Evolutionary conservation across 495 filamentous ascomycete species (phyloP).

Genomic region (Neurospora pannonica): DNA sequence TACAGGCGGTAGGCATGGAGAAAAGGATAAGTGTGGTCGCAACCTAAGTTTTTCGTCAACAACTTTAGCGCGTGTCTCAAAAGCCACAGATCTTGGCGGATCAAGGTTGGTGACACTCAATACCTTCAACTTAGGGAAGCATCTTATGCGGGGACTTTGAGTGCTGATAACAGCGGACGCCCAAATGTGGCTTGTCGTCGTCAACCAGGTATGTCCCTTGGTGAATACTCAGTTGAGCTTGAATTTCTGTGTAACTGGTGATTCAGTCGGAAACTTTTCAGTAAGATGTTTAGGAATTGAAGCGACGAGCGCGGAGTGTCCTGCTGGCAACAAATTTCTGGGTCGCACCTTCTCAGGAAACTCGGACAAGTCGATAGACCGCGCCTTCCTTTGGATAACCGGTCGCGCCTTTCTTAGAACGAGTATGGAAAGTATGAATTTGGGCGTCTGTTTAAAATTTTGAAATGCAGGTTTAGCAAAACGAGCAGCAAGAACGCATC

Average conservation of each 20-base stretch:
- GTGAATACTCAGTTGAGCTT: not conserved
- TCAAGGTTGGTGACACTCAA: not conserved
- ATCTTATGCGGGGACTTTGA: not conserved
- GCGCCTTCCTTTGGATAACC: no score
- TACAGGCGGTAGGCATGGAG: not conserved
- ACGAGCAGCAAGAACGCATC: no score
- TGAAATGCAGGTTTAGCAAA: no score
- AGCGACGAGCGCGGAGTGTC: no score
- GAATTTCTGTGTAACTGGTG: not conserved
- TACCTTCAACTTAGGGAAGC: not conserved
- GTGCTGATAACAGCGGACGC: not conserved
- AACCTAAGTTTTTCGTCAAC: not conserved
- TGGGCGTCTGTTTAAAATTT: no score
- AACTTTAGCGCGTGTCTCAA: not conserved
- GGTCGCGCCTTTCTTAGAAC: no score
- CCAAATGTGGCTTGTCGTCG: not conserved
- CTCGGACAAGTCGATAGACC: no score
- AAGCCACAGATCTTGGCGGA: not conserved
- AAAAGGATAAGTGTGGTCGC: not conserved
- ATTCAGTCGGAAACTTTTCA: no score
- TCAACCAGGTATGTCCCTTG: not conserved
- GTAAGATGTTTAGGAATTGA: no score
- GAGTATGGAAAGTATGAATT: no score
- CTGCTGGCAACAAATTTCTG: no score
- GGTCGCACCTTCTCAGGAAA: no score